These are phyloP conservation scores for Suillus brevipes DNA, from an alignment of 768 basidiomycete species.

Conservation along the genomic window DNA sequence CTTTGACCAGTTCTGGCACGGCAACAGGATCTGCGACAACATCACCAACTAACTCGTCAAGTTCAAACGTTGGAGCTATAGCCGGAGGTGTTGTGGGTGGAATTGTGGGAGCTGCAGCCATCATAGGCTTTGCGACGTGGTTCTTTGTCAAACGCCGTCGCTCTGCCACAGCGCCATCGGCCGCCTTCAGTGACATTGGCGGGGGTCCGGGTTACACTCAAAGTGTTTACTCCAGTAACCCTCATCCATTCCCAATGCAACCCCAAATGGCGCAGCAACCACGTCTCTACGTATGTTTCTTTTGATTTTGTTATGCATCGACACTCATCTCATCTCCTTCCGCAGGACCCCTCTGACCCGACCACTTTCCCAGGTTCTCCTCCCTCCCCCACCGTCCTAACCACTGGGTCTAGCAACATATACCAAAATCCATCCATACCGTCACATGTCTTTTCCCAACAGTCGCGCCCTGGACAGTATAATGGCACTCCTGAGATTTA, in stretches of 20 bases:
- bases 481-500: constrained; percentile 29
- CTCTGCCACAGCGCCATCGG: constrained; percentile 22
- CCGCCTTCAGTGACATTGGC: constrained; percentile 8
- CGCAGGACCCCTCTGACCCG: constrained; percentile 38
- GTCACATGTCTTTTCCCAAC: constrained; percentile 14
- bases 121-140: constrained; percentile 43
- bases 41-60: constrained; percentile 7
- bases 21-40: constrained; percentile 17
- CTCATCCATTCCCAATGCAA: constrained; percentile 15
- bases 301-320: background rate
- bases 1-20: constrained; percentile 15
- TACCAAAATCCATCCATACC: constrained; percentile 8
- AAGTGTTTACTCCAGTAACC: constrained; percentile 10
- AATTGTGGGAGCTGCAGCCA: constrained; percentile 46
- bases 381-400: constrained; percentile 15
- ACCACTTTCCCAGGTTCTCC: constrained; percentile 37
- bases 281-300: constrained; percentile 31
- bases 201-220: constrained; percentile 7
- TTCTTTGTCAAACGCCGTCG: constrained; percentile 34
- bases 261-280: constrained; percentile 21
- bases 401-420: constrained; percentile 9
- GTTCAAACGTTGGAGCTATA: constrained; percentile 52
- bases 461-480: constrained; percentile 20
- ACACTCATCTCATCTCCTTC: constrained; percentile 9
- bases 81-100: constrained; percentile 67